Percentiles rank a stretch among this genome's conserved stretches.
These are phyloP conservation scores for Backusella macrospora DNA, from an alignment of 192 early-diverging fungal species.

Conservation along the genomic window DNA sequence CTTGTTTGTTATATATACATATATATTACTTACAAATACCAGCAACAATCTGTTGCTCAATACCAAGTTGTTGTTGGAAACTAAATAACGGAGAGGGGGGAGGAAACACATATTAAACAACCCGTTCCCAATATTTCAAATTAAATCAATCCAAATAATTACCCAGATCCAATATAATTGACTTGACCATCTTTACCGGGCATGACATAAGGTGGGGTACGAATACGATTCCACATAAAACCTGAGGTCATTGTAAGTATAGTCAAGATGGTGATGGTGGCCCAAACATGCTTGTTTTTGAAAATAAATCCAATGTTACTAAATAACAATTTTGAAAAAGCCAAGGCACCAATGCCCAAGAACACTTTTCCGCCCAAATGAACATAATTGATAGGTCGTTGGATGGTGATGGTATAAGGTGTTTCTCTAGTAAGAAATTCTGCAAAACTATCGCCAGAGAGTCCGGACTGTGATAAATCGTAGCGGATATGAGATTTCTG, in stretches of 20 bases:
- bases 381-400: conserved; percentile 64
- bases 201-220: conserved; percentile 66
- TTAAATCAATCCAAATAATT: neutral
- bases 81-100: neutral
- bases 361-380: conserved; percentile 43
- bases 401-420: conserved; percentile 37
- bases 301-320: conserved; percentile 46
- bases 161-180: conserved; percentile 62
- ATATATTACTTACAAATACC: conserved; percentile 61
- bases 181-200: conserved; percentile 51
- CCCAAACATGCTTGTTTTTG: conserved; percentile 59
- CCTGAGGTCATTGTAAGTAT: conserved; percentile 75
- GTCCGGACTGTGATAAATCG: conserved; percentile 61
- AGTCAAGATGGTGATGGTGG: conserved; percentile 46
- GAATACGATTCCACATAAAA: conserved; percentile 86
- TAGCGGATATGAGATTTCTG: conserved; percentile 55
- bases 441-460: conserved; percentile 65
- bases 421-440: conserved; percentile 50
- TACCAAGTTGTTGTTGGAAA: conserved; percentile 68
- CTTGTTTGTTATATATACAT: neutral
- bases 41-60: conserved; percentile 75
- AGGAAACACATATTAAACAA: neutral
- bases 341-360: conserved; percentile 32
- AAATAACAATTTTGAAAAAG: conserved; percentile 42
- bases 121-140: neutral